These are phyloP conservation scores for Hypoxylon sp. DNA, from an alignment of 2,329 filamentous ascomycete genomes.

Conservation along the genomic window DNA sequence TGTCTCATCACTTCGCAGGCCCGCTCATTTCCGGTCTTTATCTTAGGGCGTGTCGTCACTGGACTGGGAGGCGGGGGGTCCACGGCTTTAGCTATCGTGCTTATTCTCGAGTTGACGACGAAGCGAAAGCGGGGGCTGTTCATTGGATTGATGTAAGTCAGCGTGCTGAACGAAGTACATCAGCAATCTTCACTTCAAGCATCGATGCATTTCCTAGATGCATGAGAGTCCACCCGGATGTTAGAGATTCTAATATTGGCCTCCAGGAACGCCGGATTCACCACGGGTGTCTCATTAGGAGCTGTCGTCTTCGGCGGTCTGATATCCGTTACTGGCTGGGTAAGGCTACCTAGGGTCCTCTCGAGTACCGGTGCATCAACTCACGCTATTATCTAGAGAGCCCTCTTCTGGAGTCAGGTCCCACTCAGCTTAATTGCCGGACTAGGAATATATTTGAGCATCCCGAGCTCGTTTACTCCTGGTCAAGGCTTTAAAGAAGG, in stretches of 20 bases:
- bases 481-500: conserved; percentile 58
- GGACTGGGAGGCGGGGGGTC: conserved; percentile 80
- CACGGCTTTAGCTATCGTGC: conserved; percentile 80
- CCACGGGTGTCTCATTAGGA: conserved; percentile 78
- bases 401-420: conserved; percentile 80
- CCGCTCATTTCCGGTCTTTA: conserved; percentile 71
- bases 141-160: conserved; percentile 73
- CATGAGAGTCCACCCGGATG: not conserved
- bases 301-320: conserved; percentile 79
- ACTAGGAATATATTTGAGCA: conserved; percentile 73
- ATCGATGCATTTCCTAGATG: not conserved
- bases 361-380: conserved; percentile 1
- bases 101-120: conserved; percentile 81
- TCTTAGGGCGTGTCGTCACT: conserved; percentile 76
- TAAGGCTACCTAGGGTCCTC: conserved; percentile 57
- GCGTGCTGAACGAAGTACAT: not conserved
- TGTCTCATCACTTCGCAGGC: conserved; percentile 76
- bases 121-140: conserved; percentile 78
- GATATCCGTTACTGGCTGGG: conserved; percentile 77
- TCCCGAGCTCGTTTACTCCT: conserved; percentile 66
- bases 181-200: not conserved
- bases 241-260: conserved; percentile 6
- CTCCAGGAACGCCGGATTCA: conserved; percentile 76
- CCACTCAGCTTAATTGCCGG: conserved; percentile 75
- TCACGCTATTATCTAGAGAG: conserved; percentile 63